A percentile compares a stretch with the other conserved stretches of the same genome.
Evolutionary conservation across 129 eudicot species (phyloP).

Genomic region (Lactuca saligna): DNA sequence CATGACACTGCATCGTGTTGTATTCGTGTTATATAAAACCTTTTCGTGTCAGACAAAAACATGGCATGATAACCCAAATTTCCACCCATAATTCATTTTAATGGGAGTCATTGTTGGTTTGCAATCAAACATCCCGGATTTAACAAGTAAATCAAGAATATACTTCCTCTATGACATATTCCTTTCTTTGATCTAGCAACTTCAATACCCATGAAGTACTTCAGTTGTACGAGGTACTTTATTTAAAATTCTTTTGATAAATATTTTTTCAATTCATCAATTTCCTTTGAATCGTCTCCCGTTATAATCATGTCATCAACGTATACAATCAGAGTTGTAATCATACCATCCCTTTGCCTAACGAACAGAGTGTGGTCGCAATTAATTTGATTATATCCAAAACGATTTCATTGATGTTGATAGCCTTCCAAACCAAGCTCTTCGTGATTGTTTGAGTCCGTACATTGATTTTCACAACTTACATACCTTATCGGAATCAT

Average conservation of each 20-base stretch:
- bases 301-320: slow-evolving; percentile 12
- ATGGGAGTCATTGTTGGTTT: neutral
- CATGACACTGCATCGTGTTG: too few relatives aligned
- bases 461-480: slow-evolving; percentile 13
- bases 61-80: too few relatives aligned
- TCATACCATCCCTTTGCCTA: neutral
- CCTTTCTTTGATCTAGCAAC: neutral
- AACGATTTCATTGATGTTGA: neutral
- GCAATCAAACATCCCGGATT: slow-evolving; percentile 4
- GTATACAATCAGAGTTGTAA: slow-evolving; percentile 3
- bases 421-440: neutral
- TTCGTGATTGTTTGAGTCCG: neutral
- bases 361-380: slow-evolving; percentile 2
- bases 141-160: too few relatives aligned
- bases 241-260: neutral
- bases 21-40: too few relatives aligned
- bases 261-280: neutral
- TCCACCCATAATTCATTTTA: neutral
- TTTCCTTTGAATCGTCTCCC: neutral
- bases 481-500: neutral
- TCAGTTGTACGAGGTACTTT: slow-evolving; percentile 10
- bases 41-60: too few relatives aligned
- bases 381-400: slow-evolving; percentile 7
- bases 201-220: neutral
- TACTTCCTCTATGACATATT: slow-evolving; percentile 5